Base-by-base conservation (phyloP, 192 early-diverging fungal species). In the Rhizoclosmatium globosum region DNA sequence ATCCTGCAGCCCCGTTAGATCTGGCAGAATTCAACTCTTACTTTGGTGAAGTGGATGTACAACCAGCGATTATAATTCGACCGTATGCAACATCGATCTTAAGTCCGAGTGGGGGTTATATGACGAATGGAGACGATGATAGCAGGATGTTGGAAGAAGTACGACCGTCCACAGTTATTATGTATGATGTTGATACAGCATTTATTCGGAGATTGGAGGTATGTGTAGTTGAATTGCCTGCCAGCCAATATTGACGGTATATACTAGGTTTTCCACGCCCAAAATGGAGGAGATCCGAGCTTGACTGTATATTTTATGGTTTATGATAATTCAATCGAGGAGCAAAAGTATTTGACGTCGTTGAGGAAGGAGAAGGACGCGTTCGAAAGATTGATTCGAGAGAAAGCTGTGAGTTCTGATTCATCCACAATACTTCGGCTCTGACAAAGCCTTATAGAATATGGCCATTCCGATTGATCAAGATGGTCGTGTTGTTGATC, bases 301-400 rank as follows among this genome's bases (percentile, higher is more conserved):
- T 76, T 93, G 21, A 92, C 92, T 67, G 94, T 98, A 4, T 98
- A 96, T 71, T 98, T 98, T 82, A 87, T 98, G 79, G 88, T 97
- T 0, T 98, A 99, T 80, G 94, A 97, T 65, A 94, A 97, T 82
- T 96, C 94, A 6, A 89, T 97, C 1, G 97, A 99, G 82, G 98
- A 98, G 82, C 97, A 98, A 83, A 83, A 89, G 41, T 99, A 96
- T 74, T 80, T 99, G 47, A 93, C 92, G 38, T 82, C 85, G 0
- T 91, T 99, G 74, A 85, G 97, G 23, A 89, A 89, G 57, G 97
- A 99, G 81, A 97, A 97, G 79, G 92, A 95, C 70, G 90, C 97
- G 0, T 99, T 99, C 86, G 96, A 98, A 80, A 92, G 88, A 59
- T 77, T 99, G 50, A 98, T 99, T 72, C 76, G 87, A 19, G 94